Base-by-base conservation (phyloP, 1,284 basidiomycete genomes). In the Marasmius sp. region DNA sequence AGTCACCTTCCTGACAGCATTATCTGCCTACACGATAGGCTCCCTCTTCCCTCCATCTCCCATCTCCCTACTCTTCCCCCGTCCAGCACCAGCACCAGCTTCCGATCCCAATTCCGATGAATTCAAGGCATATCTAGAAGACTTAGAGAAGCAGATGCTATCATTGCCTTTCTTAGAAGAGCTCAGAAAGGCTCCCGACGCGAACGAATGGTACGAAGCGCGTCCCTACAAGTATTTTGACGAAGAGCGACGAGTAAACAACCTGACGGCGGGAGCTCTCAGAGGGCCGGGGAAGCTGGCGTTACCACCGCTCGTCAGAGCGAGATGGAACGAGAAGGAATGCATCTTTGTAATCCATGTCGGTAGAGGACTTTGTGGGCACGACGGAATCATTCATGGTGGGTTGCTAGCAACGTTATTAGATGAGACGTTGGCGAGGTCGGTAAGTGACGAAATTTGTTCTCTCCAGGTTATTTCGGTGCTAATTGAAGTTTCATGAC, bases 311-410 rank as follows among this genome's bases (percentile, higher is more conserved):
- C 68, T 96, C 1, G 83, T 93, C 6, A 82, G 95, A 18, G 85
- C 86, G 16, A 85, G 81, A 69, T 79, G 79, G 63, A 92, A 96
- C 74, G 92, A 94, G 72, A 82, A 79, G 9, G 89, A 93, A 75
- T 84, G 84, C 6, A 70, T 88, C 61, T 80, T 87, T 12, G 77
- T 97, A 61, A 64, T 94, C 0, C 96, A 98, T 71, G 80, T 97
- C 7, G 96, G 96, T 0, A 78, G 91, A 41, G 89, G 88, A 4
- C 69, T 98, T 57, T 98, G 96, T 71, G 94, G 93, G 2, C 94
- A 97, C 69, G 94, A 97, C 73, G 95, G 95, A 0, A 93, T 98
- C 65, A 78, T 98, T 2, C 97, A 98, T 72, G 96, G 96, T 0
- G 96, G 96, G 0, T 73, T 98, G 62, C 79, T 98, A 33, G 94